These are phyloP conservation scores for Thoreauomyces humboldtii DNA, from an alignment of 192 early-diverging fungal genomes.

Conservation along the genomic window DNA sequence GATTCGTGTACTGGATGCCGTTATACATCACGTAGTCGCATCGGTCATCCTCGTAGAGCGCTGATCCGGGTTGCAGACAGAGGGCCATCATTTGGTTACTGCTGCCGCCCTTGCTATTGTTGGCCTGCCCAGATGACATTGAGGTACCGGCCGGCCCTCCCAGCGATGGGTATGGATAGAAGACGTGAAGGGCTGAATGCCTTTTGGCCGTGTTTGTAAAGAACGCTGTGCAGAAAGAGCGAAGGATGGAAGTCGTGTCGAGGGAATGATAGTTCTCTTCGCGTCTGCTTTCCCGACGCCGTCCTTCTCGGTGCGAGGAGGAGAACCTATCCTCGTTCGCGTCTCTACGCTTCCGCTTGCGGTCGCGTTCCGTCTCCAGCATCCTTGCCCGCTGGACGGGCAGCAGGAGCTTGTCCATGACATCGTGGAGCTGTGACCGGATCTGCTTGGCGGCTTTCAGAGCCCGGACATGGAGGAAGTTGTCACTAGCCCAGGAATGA, in stretches of 20 bases:
- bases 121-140: too few relatives aligned
- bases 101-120: too few relatives aligned
- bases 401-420: slow-evolving; percentile 35
- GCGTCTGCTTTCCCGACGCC: not conserved
- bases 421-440: slow-evolving; percentile 41
- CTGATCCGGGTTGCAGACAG: slow-evolving; percentile 33
- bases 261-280: not conserved
- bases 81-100: slow-evolving; percentile 38
- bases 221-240: slow-evolving; percentile 50
- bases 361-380: slow-evolving; percentile 6
- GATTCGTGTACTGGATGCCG: slow-evolving; percentile 46
- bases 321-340: not conserved
- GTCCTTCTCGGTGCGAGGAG: not conserved
- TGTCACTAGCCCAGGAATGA: slow-evolving; percentile 39
- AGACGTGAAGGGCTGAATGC: slow-evolving; percentile 37
- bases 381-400: slow-evolving; percentile 1
- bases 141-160: too few relatives aligned
- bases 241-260: slow-evolving; percentile 42
- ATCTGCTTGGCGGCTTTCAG: slow-evolving; percentile 47
- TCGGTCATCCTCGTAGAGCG: slow-evolving; percentile 23
- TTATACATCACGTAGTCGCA: slow-evolving; percentile 48
- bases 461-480: slow-evolving; percentile 49
- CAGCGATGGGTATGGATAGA: slow-evolving; percentile 48
- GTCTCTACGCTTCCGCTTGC: slow-evolving; percentile 9
- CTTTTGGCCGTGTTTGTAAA: slow-evolving; percentile 53